Evolutionary conservation across 306 rosid species (phyloP), one percentile per base, ranked within the genome.

Genomic region (Medicago truncatula): DNA sequence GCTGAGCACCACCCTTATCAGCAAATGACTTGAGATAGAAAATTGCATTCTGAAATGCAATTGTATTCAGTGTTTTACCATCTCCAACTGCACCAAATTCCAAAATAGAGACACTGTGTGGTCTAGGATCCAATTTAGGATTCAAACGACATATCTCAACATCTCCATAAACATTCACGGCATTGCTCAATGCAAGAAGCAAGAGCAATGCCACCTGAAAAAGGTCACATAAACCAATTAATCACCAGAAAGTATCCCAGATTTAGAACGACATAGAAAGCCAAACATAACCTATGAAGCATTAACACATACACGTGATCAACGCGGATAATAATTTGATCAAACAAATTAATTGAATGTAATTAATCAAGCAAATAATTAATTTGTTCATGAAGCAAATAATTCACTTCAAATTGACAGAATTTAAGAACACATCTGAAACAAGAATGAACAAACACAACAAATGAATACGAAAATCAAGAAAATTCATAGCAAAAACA

Each of bases 31-130:
- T 96, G 73, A 96, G 96, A 79, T 92, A 96, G 83, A 96, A 96
- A 40, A 96, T 78, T 67, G 99, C 99, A 83, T 96, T 96, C 84
- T 92, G 99, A 75, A 96, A 92, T 50, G 97, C 98, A n/a, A 92
- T 64, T 4, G 98, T 96, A 71, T 96, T 96, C 61, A 88, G 76
- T 79, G 99, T 90, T 80, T 85, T 88, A 17, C 99, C 99, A 81
- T 96, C 98, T 58, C 97, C 99, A 81, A 96, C 96, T 0, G 98
- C 99, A 21, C 98, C 98, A 82, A 96, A 96, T 85, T 96, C 99
- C 78, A 74, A 76, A 31, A 96, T 92, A 56, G 99, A 89, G 57
- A 96, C 99, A 76, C 92, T 96, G 64, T 96, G 99, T 47, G 98
- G 99, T 61, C 99, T 92, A 61, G 98, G 98, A 50, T 90, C 88